Evolutionary conservation across 352 stramenopile genomes (phyloP), one percentile per base, ranked within the genome.

Genomic region (Phytophthora colocasiae): DNA sequence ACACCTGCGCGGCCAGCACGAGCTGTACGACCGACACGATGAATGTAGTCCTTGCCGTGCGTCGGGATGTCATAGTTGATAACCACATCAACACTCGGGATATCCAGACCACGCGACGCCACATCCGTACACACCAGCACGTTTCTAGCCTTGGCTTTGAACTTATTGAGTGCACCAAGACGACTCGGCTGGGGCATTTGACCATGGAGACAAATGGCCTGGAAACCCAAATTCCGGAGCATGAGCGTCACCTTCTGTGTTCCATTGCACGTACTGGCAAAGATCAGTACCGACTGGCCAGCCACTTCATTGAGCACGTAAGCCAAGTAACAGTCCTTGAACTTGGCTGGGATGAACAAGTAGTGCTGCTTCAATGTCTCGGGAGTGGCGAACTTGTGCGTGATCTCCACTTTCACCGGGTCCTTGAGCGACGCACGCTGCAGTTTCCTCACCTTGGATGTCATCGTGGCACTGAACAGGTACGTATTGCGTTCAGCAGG

Each of bases 391-490:
- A 99, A 99, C 73, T 99, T 99, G 65, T 97, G 97, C 10, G 92
- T 98, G 40, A 99, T 97, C 74, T 99, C 96, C 31, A 99, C 89
- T 78, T 98, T 97, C 39, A 98, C 92, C 3, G 98, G 98, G 81
- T 99, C 91, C 34, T 93, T 89, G 24, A 99, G 90, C 59, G 92
- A 99, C 19, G 97, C 97, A 22, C 97, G 85, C 77, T 99, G 97
- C 47, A 99, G 77, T 76, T 99, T 99, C 58, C 93, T 86, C 15
- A 99, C 97, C 71, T 99, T 99, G 39, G 87, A 97, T 19, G 98
- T 99, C 97, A 99, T 99, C 5, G 97, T 99, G n/a, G 97, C 97
- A 73, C 87, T 98, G 75, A 99, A 99, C 2, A 99, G 85, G 78
- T 98, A 98, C n/a, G 98, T 99, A 55, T 92, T 89, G 26, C 98